Evolutionary conservation across 106 monocot species (phyloP), one percentile per base, ranked within the genome.

Genomic region (Dioscorea zingiberensis): DNA sequence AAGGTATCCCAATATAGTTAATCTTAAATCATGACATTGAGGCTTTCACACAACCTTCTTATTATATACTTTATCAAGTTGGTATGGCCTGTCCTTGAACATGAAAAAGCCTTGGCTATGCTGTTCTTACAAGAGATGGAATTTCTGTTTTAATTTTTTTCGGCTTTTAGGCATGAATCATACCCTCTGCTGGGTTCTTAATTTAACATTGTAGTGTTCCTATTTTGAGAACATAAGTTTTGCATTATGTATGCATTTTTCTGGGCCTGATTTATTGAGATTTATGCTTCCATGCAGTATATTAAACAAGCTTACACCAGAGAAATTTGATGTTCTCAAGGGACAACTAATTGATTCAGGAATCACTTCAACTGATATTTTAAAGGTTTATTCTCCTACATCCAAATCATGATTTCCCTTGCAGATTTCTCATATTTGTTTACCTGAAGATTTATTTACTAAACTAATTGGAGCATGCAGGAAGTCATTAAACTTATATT

Each of bases 281-380:
- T 60, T 25, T 48, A 2, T 67, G 56, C n/a, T 44, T 1, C 22
- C 23, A 7, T 74, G 66, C 79, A 92, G 92, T 70, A 92, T 87
- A 66, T 67, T 92, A 44, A 92, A 92, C 71, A 92, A 84, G 66
- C 49, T 92, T 47, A 87, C 92, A 22, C 92, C 92, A 21, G 87
- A 92, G 68, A 92, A 87, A 62, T 92, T 82, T 72, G 92, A 92
- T 77, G 21, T 92, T 60, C 92, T 87, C 51, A 92, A 92, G 70
- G 87, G 79, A 17, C 87, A 87, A 29, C 53, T 92, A 22, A 82
- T 92, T 54, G 82, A 92, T 68, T 54, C 87, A 55, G 84, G 81
- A 64, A 92, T 92, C 16, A 87, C 87, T n/a, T 79, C 87, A 8
- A 67, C 68, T 21, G 92, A 92, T 49, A 87, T 87, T 60, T 55